Evolutionary conservation across 148 eudicot species (phyloP), one percentile per base, ranked within the genome.

Genomic region (Camellia lanceoleosa): DNA sequence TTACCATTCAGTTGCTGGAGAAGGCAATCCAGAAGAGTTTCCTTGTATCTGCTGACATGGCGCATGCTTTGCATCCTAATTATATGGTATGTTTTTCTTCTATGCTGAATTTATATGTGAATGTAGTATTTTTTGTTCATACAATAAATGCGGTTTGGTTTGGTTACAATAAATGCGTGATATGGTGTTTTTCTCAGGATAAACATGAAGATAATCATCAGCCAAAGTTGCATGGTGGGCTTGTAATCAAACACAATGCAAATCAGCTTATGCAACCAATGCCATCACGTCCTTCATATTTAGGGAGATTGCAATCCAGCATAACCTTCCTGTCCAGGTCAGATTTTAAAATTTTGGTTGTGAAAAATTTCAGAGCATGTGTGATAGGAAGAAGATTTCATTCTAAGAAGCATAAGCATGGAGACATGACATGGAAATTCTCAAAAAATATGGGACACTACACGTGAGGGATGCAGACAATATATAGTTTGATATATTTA

Each of bases 161-260:
- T 30, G 38, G 38, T 30, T 30, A 30, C 38, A 30, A 30, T 30
- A 30, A 30, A 68, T 42, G 44, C 41, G 7, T 54, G 20, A 49
- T 16, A 11, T 7, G 52, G 42, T 76, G 38, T 66, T 15, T n/a
- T 80, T 67, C 52, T 78, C 91, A 96, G 99, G 99, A 96, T 81
- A 96, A 90, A 77, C 99, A 96, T 80, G 99, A 96, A 84, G 99
- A 94, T 38, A 93, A 96, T 82, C 99, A 96, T 87, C 99, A 92
- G 83, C 99, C 99, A 13, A 96, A 91, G 85, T 82, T 96, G 91
- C 99, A 94, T 76, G 91, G 92, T 73, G 99, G 99, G 68, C 93
- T 96, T 38, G 98, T 91, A 66, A 96, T 96, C 55, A 96, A 96
- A 73, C 90, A 96, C 88, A 96, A 96, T 73, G 99, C 99, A 44